Evolutionary conservation across 345 rosid genomes (phyloP).

Genomic region (Arabis alpina): DNA sequence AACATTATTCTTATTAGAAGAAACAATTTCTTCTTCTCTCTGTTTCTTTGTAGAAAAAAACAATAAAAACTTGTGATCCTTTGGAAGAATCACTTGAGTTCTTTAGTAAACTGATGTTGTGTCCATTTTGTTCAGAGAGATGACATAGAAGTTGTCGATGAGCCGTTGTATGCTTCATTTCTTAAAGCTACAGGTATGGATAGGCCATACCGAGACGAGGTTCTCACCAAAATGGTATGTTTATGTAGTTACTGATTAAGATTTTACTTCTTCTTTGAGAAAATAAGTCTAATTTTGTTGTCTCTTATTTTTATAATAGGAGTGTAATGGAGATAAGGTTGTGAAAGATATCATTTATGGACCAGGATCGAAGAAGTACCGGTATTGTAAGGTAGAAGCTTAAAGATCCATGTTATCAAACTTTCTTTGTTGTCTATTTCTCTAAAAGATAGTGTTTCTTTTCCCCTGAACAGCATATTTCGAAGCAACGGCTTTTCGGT

Average conservation of each 20-base stretch:
- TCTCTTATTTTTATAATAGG: slow-evolving; percentile 42
- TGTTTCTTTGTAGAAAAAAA: no score
- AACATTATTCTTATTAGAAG: not conserved
- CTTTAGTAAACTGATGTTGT: not conserved
- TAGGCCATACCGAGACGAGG: slow-evolving; percentile 69
- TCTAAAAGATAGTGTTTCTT: slow-evolving; percentile 2
- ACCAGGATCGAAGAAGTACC: slow-evolving; percentile 70
- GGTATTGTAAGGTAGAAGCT: slow-evolving; percentile 77
- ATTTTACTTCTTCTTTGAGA: not conserved
- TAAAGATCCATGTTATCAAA: not conserved
- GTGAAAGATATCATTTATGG: slow-evolving; percentile 69
- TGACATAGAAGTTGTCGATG: slow-evolving; percentile 77
- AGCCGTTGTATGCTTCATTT: slow-evolving; percentile 71
- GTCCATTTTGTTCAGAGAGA: slow-evolving; percentile 56
- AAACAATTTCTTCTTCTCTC: no score
- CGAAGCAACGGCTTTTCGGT: slow-evolving; percentile 66
- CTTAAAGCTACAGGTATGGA: slow-evolving; percentile 56
- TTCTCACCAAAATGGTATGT: slow-evolving; percentile 65
- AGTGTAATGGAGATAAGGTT: slow-evolving; percentile 69
- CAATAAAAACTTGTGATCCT: not conserved
- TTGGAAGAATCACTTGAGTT: slow-evolving; percentile 14
- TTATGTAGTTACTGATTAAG: not conserved
- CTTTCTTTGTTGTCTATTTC: not conserved
- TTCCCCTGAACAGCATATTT: slow-evolving; percentile 56
- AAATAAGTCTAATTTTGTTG: not conserved